Conservation (phyloP, 2,329 filamentous ascomycete genomes). For the Monilinia fructicola region DNA sequence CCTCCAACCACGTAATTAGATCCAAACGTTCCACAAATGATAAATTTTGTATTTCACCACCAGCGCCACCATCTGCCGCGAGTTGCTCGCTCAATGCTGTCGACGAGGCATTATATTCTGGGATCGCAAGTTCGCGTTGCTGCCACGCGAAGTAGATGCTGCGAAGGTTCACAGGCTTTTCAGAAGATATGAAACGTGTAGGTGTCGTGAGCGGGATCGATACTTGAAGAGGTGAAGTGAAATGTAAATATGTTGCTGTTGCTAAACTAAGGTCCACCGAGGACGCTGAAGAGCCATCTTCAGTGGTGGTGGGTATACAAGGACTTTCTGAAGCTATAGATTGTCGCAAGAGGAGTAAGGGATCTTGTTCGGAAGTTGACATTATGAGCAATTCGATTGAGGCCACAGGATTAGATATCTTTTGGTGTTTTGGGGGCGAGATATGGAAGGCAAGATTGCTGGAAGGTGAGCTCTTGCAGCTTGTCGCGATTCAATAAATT, state of each 20-base stretch:
- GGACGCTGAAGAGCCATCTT: slow-evolving; percentile 61
- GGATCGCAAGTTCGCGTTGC: slow-evolving; percentile 85
- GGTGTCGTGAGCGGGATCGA: slow-evolving; percentile 67
- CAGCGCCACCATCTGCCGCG: slow-evolving; percentile 49
- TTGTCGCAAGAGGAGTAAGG: slow-evolving; percentile 79
- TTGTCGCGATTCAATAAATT: slow-evolving; percentile 23
- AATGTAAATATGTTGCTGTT: slow-evolving; percentile 75
- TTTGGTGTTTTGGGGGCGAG: background rate
- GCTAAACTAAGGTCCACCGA: slow-evolving; percentile 61
- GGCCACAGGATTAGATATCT: slow-evolving; percentile 18
- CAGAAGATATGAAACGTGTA: slow-evolving; percentile 84
- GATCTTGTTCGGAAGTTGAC: slow-evolving; percentile 58
- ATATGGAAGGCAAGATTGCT: slow-evolving; percentile 8
- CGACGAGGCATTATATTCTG: slow-evolving; percentile 85
- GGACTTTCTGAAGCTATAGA: slow-evolving; percentile 70
- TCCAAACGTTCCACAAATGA: slow-evolving; percentile 90
- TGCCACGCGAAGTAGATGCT: slow-evolving; percentile 96
- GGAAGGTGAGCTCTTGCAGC: slow-evolving; percentile 19
- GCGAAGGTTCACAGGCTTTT: slow-evolving; percentile 76
- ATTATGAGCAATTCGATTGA: slow-evolving; percentile 37
- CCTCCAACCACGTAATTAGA: slow-evolving; percentile 89
- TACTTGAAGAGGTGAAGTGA: slow-evolving; percentile 60
- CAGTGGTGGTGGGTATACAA: slow-evolving; percentile 71
- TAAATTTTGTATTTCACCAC: slow-evolving; percentile 77
- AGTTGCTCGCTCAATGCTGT: slow-evolving; percentile 79